Base-by-base conservation (phyloP, 2,329 filamentous ascomycete species). In the Akanthomyces muscarius region DNA sequence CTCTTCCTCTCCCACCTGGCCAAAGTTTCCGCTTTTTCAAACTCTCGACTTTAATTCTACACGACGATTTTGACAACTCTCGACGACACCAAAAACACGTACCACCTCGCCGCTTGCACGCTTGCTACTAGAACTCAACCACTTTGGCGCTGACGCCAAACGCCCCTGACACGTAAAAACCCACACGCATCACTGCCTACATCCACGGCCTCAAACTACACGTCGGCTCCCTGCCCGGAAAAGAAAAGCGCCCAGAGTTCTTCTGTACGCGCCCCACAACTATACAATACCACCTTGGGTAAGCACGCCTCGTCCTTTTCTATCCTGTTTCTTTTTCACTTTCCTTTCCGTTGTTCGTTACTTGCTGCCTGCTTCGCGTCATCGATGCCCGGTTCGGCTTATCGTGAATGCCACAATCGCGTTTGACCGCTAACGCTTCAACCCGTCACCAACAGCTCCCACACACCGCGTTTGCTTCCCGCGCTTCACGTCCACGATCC, bases 1-100 rank as follows among this genome's bases (percentile, higher is more conserved):
- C 59, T 61, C 66, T 59, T 64, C 64, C 61, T 66, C 63, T 64
- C 8, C 42, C 54, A 57, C 4, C 52, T 50, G 56, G 62, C 61
- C 61, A 14, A 14, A 16, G 14, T 59, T 21, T 38, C 64, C 52
- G 36, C 36, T 42, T 62, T 63, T 52, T 58, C 16, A 11, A 16
- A 53, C 62, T 64, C 65, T 62, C 65, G 45, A 51, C 33, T 25
- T 66, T 64, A 45, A 56, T 51, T 51, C 52, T 38, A 53, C 21
- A 56, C 30, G 38, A 52, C 38, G 36, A 61, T 13, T 18, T 42
- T 59, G 41, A 36, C 38, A 53, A 28, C 18, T 18, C 36, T 56
- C 25, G 44, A 33, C 50, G 47, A 44, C 54, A 36, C 10, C 5
- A 10, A 11, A 11, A 57, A 25, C 28, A 10, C 28, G 47, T 13